These are phyloP conservation scores for Lactarius psammicola DNA, from an alignment of 768 basidiomycete species.

Conservation along the genomic window DNA sequence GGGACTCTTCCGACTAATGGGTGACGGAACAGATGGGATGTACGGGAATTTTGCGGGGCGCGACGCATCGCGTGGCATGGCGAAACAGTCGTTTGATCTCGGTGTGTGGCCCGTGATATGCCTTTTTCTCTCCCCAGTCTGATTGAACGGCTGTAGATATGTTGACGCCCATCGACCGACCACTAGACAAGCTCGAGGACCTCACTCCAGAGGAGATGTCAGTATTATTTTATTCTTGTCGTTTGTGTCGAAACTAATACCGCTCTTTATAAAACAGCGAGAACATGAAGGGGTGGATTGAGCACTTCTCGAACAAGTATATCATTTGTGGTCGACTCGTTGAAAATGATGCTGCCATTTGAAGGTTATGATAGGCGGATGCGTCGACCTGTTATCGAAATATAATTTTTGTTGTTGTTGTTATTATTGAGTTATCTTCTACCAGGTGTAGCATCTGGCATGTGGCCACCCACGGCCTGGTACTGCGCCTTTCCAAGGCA, in stretches of 20 bases:
- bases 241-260: not conserved
- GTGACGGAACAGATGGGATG: slow-evolving; percentile 61
- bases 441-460: not conserved
- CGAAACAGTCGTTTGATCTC: slow-evolving; percentile 93
- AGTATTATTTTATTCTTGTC: slow-evolving; percentile 34
- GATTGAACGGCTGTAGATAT: slow-evolving; percentile 55
- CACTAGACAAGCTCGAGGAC: slow-evolving; percentile 80
- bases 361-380: not conserved
- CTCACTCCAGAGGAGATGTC: slow-evolving; percentile 81
- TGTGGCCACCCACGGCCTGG: not conserved
- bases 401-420: not conserved
- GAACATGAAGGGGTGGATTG: slow-evolving; percentile 95
- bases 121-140: slow-evolving; percentile 6
- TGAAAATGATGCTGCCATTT: slow-evolving; percentile 54
- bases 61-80: slow-evolving; percentile 96
- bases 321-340: slow-evolving; percentile 87
- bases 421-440: not conserved
- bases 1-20: not conserved
- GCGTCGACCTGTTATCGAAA: not conserved
- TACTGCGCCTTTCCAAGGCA: too few species aligned
- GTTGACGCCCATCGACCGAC: slow-evolving; percentile 84
- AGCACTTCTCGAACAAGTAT: slow-evolving; percentile 92
- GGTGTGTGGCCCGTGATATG: slow-evolving; percentile 47
- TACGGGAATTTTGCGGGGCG: slow-evolving; percentile 97
- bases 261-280: slow-evolving; percentile 50